phyloP scores from a whole-genome alignment of 805 yeast genomes.

The Millerozyma miso region DNA sequence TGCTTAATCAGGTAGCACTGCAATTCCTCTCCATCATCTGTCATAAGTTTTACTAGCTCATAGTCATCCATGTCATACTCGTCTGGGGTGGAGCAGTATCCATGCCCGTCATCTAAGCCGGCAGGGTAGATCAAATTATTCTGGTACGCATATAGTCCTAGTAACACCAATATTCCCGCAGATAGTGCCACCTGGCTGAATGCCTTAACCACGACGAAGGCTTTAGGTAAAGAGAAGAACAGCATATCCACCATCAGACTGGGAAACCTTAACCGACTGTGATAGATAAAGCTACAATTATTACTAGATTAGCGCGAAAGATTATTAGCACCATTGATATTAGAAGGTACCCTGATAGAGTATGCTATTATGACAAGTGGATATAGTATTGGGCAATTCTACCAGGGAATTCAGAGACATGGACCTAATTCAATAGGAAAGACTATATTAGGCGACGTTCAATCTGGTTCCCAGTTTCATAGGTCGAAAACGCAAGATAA shows the following conservation, averaged over 20 bases:
- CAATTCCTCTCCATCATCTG: conserved; percentile 66
- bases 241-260: neutral
- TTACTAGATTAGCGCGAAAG: neutral
- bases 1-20: conserved; percentile 63
- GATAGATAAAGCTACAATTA: too few relatives aligned
- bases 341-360: too few relatives aligned
- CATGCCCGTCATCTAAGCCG: conserved; percentile 67
- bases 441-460: conserved; percentile 1
- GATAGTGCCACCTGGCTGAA: conserved; percentile 40
- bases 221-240: neutral
- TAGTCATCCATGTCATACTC: conserved; percentile 55
- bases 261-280: too few relatives aligned
- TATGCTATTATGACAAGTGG: neutral
- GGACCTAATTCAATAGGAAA: neutral
- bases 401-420: neutral
- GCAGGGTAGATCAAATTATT: conserved; percentile 77
- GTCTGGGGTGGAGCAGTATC: conserved; percentile 74
- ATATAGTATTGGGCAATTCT: neutral
- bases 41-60: conserved; percentile 54
- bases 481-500: conserved; percentile 6
- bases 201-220: conserved; percentile 17
- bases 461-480: neutral
- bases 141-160: conserved; percentile 61
- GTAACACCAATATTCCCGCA: conserved; percentile 40
- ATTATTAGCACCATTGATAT: too few relatives aligned